A percentile compares a stretch with the other conserved stretches of the same genome.
Evolutionary conservation across 2,329 filamentous ascomycete genomes (phyloP).

Genomic region (Exophiala aquamarina): DNA sequence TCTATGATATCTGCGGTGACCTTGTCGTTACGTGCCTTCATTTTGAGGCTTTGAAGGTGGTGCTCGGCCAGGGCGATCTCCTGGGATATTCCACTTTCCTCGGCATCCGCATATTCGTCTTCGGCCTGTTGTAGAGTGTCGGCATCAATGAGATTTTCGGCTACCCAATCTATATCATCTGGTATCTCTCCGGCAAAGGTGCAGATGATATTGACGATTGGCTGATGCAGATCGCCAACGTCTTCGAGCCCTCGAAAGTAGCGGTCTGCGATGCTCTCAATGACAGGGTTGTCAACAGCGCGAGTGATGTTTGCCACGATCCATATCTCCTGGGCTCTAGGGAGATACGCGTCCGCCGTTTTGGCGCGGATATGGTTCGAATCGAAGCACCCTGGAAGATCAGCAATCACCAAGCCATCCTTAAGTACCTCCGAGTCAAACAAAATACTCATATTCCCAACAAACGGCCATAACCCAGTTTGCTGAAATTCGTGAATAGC

Average conservation of each 20-base stretch:
- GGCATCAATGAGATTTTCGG: not conserved
- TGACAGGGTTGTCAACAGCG: conserved; percentile 4
- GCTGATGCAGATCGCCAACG: not conserved
- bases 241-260: not conserved
- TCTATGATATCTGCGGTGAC: not conserved
- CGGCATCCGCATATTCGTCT: not conserved
- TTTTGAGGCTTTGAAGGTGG: not conserved
- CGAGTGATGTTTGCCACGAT: conserved; percentile 11
- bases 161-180: not conserved
- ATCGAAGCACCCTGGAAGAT: not conserved
- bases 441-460: not conserved
- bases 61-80: not conserved
- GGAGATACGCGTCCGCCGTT: not conserved
- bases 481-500: too few species aligned
- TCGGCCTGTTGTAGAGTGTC: not conserved
- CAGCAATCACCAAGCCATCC: not conserved
- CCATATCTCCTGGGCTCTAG: not conserved
- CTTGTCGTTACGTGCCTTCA: conserved; percentile 6
- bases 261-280: not conserved
- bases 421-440: not conserved
- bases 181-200: not conserved
- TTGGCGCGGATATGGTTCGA: not conserved
- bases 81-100: not conserved
- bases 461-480: not conserved
- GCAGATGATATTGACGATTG: not conserved